Evolutionary conservation across 1,284 basidiomycete species (phyloP), one percentile per base, ranked within the genome.

Genomic region (Trichosporon ovoides): DNA sequence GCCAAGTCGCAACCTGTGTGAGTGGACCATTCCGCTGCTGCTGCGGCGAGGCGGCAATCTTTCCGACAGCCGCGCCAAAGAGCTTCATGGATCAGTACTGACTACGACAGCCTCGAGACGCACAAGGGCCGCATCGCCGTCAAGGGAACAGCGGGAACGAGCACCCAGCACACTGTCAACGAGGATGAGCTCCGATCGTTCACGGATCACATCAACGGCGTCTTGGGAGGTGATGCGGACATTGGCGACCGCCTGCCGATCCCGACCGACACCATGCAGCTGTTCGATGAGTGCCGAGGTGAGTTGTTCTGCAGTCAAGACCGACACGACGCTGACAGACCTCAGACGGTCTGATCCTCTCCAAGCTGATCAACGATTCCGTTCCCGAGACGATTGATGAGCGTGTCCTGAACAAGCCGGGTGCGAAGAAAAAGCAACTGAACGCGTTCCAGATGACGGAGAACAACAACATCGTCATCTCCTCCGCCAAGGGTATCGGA

Each of bases 401-500:
- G 68, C 94, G 95, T 83, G 95, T 98, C 5, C 82, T 98, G 67
- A 98, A 98, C 82, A 93, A 89, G 75, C 84, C 90, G 0, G 82
- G 83, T 2, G 68, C 82, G 6, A 80, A 80, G 65, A 72, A 72
- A 31, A 72, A 63, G 68, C 85, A 85, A 18, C 84, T 94, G 59
- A 97, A 92, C 74, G 89, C 89, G 0, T 98, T 98, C 85, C 93
- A 98, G 74, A 97, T 97, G 76, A 98, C 95, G 0, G 95, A 98
- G 78, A 98, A 98, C 82, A 98, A 98, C 82, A 98, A 98, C 79
- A 95, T 98, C 69, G 95, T 98, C 74, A 97, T 98, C 78, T 89
- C 91, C 11, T 98, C 96, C 33, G 86, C 95, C 43, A 95, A 97
- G 79, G 95, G 90, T 76, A 98, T 98, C 66, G 95, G 95, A 36